Percentiles rank a stretch among this genome's conserved stretches.
phyloP scores from a whole-genome alignment of 2,329 filamentous ascomycete species.

The Xylaria sp. region DNA sequence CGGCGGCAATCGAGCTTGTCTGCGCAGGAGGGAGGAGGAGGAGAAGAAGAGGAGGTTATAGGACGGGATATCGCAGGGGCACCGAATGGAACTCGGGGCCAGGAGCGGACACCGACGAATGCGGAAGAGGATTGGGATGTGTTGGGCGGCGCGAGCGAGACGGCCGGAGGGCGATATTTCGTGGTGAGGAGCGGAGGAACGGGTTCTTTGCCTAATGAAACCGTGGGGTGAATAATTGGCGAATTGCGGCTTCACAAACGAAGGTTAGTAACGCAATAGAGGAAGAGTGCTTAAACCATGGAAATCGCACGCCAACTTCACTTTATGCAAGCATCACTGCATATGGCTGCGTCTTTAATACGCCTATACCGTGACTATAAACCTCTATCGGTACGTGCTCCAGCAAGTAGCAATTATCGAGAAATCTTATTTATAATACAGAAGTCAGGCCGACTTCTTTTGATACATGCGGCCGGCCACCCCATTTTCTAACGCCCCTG shows the following conservation, averaged over 20 bases:
- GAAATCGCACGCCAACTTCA: conserved; percentile 5
- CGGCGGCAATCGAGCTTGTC: neutral
- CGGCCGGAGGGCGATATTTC: conserved; percentile 74
- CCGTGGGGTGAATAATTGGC: conserved; percentile 1
- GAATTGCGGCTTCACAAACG: conserved; percentile 1
- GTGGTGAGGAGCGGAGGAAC: conserved; percentile 71
- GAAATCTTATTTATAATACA: conserved; percentile 36
- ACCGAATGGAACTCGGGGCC: conserved; percentile 16
- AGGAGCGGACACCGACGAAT: conserved; percentile 50
- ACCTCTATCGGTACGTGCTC: conserved; percentile 20
- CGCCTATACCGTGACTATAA: conserved; percentile 6
- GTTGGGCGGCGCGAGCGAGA: conserved; percentile 71
- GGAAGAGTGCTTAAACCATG: neutral
- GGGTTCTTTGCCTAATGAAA: conserved; percentile 8
- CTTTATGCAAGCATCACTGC: conserved; percentile 4
- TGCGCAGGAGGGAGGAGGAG: conserved; percentile 21
- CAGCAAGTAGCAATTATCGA: conserved; percentile 22
- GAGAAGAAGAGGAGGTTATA: conserved; percentile 10
- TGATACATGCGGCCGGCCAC: conserved; percentile 10
- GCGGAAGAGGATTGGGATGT: conserved; percentile 76
- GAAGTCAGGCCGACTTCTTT: conserved; percentile 6
- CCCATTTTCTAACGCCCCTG: conserved; percentile 18
- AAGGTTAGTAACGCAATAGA: neutral
- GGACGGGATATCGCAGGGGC: conserved; percentile 1
- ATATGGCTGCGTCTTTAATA: conserved; percentile 11